Conservation (phyloP, 1,139 yeast species). For the Blastobotrys proliferans region DNA sequence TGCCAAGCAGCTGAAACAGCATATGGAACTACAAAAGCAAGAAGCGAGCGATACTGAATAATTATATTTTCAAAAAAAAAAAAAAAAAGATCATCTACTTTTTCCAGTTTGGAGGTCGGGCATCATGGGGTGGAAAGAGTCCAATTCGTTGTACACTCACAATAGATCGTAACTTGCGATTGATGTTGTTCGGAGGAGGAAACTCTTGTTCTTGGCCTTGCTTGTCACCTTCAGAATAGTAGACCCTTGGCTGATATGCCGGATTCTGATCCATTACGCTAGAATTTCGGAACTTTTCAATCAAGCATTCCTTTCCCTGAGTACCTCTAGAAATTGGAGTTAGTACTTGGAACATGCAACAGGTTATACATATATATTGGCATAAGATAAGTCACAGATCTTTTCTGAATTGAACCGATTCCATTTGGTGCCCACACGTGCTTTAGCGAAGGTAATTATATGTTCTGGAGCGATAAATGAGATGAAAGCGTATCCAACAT, state of each 20-base stretch:
- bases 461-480: constrained; percentile 44
- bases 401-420: constrained; percentile 45
- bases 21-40: constrained; percentile 8
- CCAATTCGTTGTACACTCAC: constrained; percentile 36
- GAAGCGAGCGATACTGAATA: constrained; percentile 3
- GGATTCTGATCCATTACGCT: constrained; percentile 46
- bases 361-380: constrained; percentile 37
- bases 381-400: constrained; percentile 47
- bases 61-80: not conserved
- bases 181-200: constrained; percentile 37
- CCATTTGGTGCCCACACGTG: constrained; percentile 47
- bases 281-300: constrained; percentile 47
- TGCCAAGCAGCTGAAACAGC: constrained; percentile 26
- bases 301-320: constrained; percentile 44
- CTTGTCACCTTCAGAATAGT: constrained; percentile 39
- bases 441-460: constrained; percentile 43
- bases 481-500: constrained; percentile 51
- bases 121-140: constrained; percentile 16
- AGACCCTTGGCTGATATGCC: constrained; percentile 43
- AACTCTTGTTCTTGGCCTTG: constrained; percentile 39
- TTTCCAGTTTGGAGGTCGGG: constrained; percentile 3
- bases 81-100: not conserved
- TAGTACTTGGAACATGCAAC: too few relatives aligned
- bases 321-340: constrained; percentile 17
- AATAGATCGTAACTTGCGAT: constrained; percentile 35